These are phyloP conservation scores for Skeletonema marinoi DNA, from an alignment of 108 stramenopile genomes.

Conservation along the genomic window DNA sequence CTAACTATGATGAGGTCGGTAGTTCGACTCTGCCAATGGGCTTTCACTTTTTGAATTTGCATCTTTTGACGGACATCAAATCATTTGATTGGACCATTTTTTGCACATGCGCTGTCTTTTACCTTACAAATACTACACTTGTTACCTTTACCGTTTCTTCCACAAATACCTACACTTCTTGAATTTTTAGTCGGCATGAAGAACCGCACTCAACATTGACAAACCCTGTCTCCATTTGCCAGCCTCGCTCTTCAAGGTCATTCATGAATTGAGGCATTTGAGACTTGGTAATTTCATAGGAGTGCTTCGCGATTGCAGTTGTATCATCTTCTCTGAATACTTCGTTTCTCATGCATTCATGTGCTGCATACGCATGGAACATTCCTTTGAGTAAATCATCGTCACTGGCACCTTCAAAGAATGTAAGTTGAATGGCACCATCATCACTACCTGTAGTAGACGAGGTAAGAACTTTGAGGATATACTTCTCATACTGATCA, in stretches of 20 bases:
- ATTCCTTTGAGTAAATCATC: slow-evolving; percentile 69
- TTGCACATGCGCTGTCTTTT: too few relatives aligned
- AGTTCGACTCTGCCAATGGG: too few relatives aligned
- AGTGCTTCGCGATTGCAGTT: background rate
- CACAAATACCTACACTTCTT: background rate
- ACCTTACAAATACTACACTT: too few relatives aligned
- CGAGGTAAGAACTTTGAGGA: slow-evolving; percentile 24
- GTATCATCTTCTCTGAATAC: background rate
- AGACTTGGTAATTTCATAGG: background rate
- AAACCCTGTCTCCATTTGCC: slow-evolving; percentile 41
- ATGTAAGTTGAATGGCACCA: slow-evolving; percentile 29
- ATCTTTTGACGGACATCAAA: too few relatives aligned
- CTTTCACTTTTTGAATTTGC: background rate
- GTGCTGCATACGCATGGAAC: slow-evolving; percentile 62
- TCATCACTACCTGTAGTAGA: slow-evolving; percentile 2
- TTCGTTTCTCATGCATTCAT: slow-evolving; percentile 3
- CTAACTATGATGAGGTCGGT: too few relatives aligned
- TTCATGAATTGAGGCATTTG: slow-evolving; percentile 21
- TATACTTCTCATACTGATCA: slow-evolving; percentile 31
- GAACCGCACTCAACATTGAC: slow-evolving; percentile 46
- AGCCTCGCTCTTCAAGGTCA: slow-evolving; percentile 21
- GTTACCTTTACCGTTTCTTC: too few relatives aligned
- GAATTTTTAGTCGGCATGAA: slow-evolving; percentile 26
- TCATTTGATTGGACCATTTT: too few relatives aligned
- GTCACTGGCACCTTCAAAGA: slow-evolving; percentile 55